Percentiles rank a stretch among this genome's conserved stretches.
phyloP scores from a whole-genome alignment of 2,329 filamentous ascomycete genomes.

The Apiospora aurea region DNA sequence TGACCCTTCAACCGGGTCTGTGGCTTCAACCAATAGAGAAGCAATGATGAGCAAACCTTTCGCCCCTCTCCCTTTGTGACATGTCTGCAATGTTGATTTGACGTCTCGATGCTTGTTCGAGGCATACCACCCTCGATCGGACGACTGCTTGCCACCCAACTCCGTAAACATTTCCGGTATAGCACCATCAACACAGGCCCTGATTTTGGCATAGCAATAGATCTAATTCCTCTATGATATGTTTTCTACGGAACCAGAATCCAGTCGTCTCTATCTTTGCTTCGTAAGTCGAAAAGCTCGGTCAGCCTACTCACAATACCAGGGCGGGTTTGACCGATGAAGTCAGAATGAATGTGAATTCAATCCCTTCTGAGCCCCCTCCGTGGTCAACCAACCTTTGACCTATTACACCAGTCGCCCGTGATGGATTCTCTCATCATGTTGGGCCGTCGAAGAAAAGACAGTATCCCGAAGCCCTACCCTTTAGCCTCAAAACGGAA shows the following conservation, averaged over 20 bases:
- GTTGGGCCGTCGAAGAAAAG: background rate
- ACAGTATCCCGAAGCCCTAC: background rate
- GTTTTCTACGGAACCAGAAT: background rate
- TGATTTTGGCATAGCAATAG: background rate
- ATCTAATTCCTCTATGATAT: background rate
- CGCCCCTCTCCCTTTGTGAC: background rate
- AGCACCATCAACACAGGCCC: background rate
- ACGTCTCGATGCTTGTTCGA: background rate
- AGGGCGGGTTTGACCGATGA: no score
- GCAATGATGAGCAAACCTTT: background rate
- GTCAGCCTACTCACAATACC: background rate
- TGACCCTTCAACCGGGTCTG: slow-evolving; percentile 19
- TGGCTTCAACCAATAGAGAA: slow-evolving; percentile 21
- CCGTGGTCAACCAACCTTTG: background rate
- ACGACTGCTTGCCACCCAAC: background rate
- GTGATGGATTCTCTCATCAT: background rate
- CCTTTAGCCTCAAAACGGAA: background rate
- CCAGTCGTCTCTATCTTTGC: background rate
- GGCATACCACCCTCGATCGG: background rate
- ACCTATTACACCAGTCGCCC: no score
- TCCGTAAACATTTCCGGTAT: background rate
- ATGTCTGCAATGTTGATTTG: background rate
- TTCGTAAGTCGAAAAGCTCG: background rate
- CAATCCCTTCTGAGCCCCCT: background rate
- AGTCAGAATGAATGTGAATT: background rate